Evolutionary conservation across 345 rosid species (phyloP).

Genomic region (Gossypium anomalum): DNA sequence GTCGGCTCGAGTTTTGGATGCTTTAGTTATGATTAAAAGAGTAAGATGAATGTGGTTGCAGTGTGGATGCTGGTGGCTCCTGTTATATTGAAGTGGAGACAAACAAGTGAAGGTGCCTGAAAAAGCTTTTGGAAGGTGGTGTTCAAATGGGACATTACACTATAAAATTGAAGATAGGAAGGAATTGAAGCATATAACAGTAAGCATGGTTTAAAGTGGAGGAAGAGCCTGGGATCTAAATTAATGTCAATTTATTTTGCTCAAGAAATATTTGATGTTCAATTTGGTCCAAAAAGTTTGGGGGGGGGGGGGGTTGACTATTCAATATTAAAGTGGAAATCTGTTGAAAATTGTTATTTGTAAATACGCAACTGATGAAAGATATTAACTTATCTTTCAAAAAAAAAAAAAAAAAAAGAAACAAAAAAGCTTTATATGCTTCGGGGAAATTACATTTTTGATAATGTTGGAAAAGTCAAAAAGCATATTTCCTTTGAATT

Average conservation of each 20-base stretch:
- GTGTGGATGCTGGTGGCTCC: conserved; percentile 96
- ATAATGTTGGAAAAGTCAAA: not conserved
- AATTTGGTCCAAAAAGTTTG: not conserved
- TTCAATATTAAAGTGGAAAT: no score
- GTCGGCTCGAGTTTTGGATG: not conserved
- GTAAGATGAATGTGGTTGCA: conserved; percentile 26
- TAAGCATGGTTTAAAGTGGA: not conserved
- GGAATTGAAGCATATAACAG: not conserved
- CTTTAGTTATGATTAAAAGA: no score
- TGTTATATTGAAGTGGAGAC: conserved; percentile 49
- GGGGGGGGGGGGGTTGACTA: no score
- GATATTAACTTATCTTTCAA: not conserved
- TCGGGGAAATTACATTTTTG: not conserved
- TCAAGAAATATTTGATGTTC: not conserved
- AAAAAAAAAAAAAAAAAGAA: not conserved
- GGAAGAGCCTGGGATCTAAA: not conserved
- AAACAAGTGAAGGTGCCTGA: conserved; percentile 32
- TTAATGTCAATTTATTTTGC: not conserved
- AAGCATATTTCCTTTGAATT: no score
- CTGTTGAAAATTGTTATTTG: conserved; percentile 1
- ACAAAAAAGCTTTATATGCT: not conserved
- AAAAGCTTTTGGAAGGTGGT: not conserved
- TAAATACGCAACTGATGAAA: conserved; percentile 2
- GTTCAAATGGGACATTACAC: not conserved
- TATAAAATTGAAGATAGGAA: conserved; percentile 4